These are phyloP conservation scores for Tetraselmis striata DNA, from an alignment of 139 green algal genomes.

Conservation along the genomic window DNA sequence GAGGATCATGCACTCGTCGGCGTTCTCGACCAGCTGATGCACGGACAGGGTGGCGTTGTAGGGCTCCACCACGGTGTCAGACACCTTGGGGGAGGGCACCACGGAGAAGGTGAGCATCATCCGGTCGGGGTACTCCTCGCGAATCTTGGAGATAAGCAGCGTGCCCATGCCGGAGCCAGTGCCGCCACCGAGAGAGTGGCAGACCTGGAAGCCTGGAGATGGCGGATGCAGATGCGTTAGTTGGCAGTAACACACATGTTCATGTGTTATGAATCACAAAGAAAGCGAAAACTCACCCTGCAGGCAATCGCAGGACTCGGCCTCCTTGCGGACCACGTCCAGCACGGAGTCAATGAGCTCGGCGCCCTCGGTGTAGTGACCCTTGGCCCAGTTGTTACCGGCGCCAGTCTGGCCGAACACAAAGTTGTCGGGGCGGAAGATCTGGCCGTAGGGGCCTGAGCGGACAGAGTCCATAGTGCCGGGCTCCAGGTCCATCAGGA, in stretches of 20 bases:
- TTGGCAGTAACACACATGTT: slow-evolving; percentile 1
- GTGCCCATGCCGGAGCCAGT: slow-evolving; percentile 97
- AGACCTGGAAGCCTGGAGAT: slow-evolving; percentile 91
- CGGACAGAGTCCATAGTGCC: slow-evolving; percentile 95
- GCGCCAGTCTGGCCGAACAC: slow-evolving; percentile 94
- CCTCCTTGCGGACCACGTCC: slow-evolving; percentile 98
- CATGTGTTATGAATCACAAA: neutral
- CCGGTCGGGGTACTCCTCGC: slow-evolving; percentile 95
- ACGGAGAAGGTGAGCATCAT: slow-evolving; percentile 99
- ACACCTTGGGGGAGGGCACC: slow-evolving; percentile 98
- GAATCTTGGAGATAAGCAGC: slow-evolving; percentile 96
- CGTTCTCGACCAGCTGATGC: slow-evolving; percentile 99
- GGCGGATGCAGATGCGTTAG: too few species aligned
- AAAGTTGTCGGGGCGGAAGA: slow-evolving; percentile 96
- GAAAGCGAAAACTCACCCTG: slow-evolving; percentile 63
- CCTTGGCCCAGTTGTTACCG: slow-evolving; percentile 99
- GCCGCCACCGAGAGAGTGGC: slow-evolving; percentile 89
- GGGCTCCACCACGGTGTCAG: slow-evolving; percentile 98
- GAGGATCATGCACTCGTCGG: slow-evolving; percentile 99
- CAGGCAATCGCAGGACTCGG: slow-evolving; percentile 96
- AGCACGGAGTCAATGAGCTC: slow-evolving; percentile 98
- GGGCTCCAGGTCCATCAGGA: slow-evolving; percentile 98
- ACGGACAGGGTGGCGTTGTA: slow-evolving; percentile 99
- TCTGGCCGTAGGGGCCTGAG: slow-evolving; percentile 92
- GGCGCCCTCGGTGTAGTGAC: slow-evolving; percentile 98